A percentile compares a stretch with the other conserved stretches of the same genome.
Conservation (phyloP, 2,329 filamentous ascomycete species). For the Calonectria pseudoreteaudii region DNA sequence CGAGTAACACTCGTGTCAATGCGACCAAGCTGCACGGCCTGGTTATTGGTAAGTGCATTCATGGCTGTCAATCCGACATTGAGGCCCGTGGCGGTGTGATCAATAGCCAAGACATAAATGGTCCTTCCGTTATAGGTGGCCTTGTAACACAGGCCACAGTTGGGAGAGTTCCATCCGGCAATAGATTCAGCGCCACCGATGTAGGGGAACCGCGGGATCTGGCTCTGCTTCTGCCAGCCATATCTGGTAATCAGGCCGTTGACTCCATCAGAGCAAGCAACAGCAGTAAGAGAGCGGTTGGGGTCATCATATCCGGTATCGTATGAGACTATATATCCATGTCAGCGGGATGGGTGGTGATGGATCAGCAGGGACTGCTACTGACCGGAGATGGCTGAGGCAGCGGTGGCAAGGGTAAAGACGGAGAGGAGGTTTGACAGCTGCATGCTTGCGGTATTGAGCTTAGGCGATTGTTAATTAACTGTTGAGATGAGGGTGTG, state of each 20-base stretch:
- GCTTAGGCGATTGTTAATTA: neutral
- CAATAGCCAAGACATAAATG: constrained; percentile 68
- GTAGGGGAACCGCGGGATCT: constrained; percentile 63
- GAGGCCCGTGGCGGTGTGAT: constrained; percentile 62
- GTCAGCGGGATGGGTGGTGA: constrained; percentile 22
- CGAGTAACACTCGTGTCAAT: constrained; percentile 62
- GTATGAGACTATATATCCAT: constrained; percentile 68
- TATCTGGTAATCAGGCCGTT: constrained; percentile 73
- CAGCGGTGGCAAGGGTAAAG: constrained; percentile 52
- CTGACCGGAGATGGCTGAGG: constrained; percentile 51
- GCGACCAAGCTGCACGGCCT: constrained; percentile 62
- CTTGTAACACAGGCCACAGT: constrained; percentile 71
- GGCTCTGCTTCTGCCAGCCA: constrained; percentile 67
- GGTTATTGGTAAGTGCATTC: constrained; percentile 65
- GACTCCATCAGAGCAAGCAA: constrained; percentile 75
- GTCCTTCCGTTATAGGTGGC: constrained; percentile 63
- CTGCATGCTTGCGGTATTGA: constrained; percentile 55
- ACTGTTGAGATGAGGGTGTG: neutral
- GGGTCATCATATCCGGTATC: constrained; percentile 77
- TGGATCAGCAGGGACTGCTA: neutral
- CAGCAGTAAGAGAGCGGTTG: constrained; percentile 63
- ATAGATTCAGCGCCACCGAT: constrained; percentile 67
- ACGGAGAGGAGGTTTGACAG: constrained; percentile 54
- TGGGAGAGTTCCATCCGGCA: constrained; percentile 66
- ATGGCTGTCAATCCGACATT: constrained; percentile 68